Evolutionary conservation across 108 stramenopile genomes (phyloP).

Genomic region (Conticribra guillardii): DNA sequence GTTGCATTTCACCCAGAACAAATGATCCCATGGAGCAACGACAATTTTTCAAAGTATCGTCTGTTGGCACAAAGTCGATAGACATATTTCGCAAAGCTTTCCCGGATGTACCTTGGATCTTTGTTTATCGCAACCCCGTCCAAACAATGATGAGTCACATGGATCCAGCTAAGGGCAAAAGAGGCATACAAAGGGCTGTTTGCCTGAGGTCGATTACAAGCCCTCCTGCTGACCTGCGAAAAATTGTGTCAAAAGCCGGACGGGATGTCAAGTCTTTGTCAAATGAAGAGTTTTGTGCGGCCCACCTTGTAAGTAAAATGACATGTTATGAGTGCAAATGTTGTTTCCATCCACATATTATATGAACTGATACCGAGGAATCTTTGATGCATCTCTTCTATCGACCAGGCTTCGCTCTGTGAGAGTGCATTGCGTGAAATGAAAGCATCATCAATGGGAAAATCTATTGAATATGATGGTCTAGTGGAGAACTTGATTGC

Average conservation of each 20-base stretch:
- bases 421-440: constrained; percentile 54
- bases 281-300: constrained; percentile 79
- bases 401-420: constrained; percentile 50
- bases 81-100: constrained; percentile 73
- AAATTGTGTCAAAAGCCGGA: constrained; percentile 45
- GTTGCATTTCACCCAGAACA: too few species aligned
- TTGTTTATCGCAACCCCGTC: constrained; percentile 90
- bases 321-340: too few species aligned
- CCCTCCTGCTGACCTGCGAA: constrained; percentile 38
- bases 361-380: background rate
- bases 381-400: constrained; percentile 3
- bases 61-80: constrained; percentile 63
- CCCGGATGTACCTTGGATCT: constrained; percentile 87
- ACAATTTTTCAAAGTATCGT: constrained; percentile 96
- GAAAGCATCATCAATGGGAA: constrained; percentile 31
- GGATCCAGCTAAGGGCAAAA: constrained; percentile 33
- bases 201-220: constrained; percentile 27
- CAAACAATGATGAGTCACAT: constrained; percentile 90
- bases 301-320: constrained; percentile 62
- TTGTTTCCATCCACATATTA: background rate
- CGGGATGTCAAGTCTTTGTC: constrained; percentile 36
- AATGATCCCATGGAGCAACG: constrained; percentile 39
- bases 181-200: constrained; percentile 23
- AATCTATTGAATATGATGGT: constrained; percentile 71
- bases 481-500: constrained; percentile 67